phyloP scores from a whole-genome alignment of 2,329 filamentous ascomycete genomes.

The Colletotrichum sp. region DNA sequence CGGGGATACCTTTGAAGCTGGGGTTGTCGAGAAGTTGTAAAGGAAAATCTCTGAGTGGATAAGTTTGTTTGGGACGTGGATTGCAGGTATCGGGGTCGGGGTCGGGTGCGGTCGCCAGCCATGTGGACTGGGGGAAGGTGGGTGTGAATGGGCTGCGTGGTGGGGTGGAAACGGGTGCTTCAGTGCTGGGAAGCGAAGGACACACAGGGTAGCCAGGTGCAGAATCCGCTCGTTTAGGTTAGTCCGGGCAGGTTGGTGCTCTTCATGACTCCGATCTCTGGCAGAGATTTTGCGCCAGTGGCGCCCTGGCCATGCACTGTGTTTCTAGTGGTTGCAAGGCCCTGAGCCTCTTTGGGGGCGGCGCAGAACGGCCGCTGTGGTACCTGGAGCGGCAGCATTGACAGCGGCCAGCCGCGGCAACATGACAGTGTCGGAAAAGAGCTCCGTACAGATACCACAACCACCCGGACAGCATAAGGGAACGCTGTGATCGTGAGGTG shows the following conservation, averaged over 20 bases:
- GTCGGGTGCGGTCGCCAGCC: slow-evolving; percentile 17
- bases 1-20: slow-evolving; percentile 11
- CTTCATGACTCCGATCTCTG: slow-evolving; percentile 9
- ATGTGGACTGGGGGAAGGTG: slow-evolving; percentile 5
- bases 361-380: neutral
- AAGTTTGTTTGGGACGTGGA: slow-evolving; percentile 19
- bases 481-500: neutral
- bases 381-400: neutral
- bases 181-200: neutral
- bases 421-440: neutral
- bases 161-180: neutral
- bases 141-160: slow-evolving; percentile 11
- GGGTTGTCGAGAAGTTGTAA: slow-evolving; percentile 23
- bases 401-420: neutral
- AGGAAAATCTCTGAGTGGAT: slow-evolving; percentile 22
- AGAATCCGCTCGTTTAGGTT: neutral
- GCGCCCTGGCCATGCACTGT: slow-evolving; percentile 4
- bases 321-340: neutral
- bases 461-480: neutral
- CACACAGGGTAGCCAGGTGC: neutral
- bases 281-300: slow-evolving; percentile 14
- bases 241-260: neutral
- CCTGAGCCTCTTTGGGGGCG: slow-evolving; percentile 3
- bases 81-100: slow-evolving; percentile 17
- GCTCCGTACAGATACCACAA: neutral